phyloP scores from a whole-genome alignment of 495 filamentous ascomycete genomes.

The Aspergillus wentii region DNA sequence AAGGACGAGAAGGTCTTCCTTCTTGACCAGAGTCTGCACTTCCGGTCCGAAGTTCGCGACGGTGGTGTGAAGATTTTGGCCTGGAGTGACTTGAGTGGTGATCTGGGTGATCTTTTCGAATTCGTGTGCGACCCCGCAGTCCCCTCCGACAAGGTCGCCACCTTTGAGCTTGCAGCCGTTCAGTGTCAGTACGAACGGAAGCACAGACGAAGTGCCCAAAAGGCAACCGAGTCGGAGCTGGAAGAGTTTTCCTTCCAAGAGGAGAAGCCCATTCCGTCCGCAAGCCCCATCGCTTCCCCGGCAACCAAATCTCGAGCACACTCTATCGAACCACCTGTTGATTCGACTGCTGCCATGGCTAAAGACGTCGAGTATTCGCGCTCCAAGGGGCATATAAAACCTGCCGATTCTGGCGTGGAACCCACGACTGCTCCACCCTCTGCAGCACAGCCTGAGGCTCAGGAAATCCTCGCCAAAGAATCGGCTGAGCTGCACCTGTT shows the following conservation, averaged over 20 bases:
- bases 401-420: slow-evolving; percentile 19
- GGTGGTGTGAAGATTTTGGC: slow-evolving; percentile 78
- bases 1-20: slow-evolving; percentile 97
- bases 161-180: slow-evolving; percentile 78
- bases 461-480: slow-evolving; percentile 71
- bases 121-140: slow-evolving; percentile 84
- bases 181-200: slow-evolving; percentile 98
- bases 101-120: slow-evolving; percentile 89
- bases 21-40: slow-evolving; percentile 85
- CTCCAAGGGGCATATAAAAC: slow-evolving; percentile 34
- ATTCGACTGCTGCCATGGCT: slow-evolving; percentile 38
- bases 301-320: slow-evolving; percentile 36
- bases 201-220: slow-evolving; percentile 69
- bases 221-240: slow-evolving; percentile 77
- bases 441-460: slow-evolving; percentile 58
- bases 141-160: slow-evolving; percentile 62
- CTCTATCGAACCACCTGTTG: slow-evolving; percentile 22
- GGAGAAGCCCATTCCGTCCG: slow-evolving; percentile 74
- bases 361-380: slow-evolving; percentile 43
- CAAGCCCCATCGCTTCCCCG: slow-evolving; percentile 71
- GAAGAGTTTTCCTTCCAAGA: slow-evolving; percentile 74
- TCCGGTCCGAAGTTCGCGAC: slow-evolving; percentile 75
- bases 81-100: slow-evolving; percentile 92
- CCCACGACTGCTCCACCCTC: slow-evolving; percentile 49
- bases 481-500: slow-evolving; percentile 86